Conservation (phyloP, 1,284 basidiomycete genomes). For the Hemileia vastatrix region DNA sequence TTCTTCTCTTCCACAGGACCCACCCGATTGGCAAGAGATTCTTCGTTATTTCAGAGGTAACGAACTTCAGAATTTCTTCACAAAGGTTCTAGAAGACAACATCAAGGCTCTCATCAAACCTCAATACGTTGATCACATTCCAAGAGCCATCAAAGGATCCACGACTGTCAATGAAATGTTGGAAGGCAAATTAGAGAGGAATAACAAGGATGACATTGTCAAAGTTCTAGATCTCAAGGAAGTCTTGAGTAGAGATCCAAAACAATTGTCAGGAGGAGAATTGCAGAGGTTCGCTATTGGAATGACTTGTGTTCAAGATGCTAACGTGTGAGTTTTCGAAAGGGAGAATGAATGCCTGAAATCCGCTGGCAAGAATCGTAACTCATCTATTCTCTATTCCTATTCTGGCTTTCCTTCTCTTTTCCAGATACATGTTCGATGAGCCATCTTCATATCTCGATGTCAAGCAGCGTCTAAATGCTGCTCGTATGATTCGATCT, state of each 20-base stretch:
- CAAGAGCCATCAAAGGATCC: conserved; percentile 40
- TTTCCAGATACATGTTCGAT: conserved; percentile 42
- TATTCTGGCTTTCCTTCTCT: neutral
- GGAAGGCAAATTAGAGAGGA: conserved; percentile 38
- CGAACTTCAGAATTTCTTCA: conserved; percentile 44
- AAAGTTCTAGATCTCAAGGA: conserved; percentile 37
- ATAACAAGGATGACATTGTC: conserved; percentile 40
- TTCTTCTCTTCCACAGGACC: too few species aligned
- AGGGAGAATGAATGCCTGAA: too few species aligned
- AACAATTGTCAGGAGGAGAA: conserved; percentile 42
- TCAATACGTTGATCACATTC: conserved; percentile 44
- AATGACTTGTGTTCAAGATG: conserved; percentile 42
- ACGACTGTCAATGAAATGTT: conserved; percentile 39
- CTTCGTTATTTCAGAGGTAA: conserved; percentile 44
- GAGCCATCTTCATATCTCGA: conserved; percentile 44
- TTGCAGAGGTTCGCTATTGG: conserved; percentile 44
- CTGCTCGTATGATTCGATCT: conserved; percentile 39
- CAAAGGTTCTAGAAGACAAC: conserved; percentile 44
- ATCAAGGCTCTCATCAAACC: conserved; percentile 45
- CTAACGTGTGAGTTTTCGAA: conserved; percentile 34
- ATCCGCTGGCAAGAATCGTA: neutral
- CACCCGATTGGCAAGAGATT: conserved; percentile 44
- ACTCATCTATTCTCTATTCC: neutral
- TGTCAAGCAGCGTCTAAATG: conserved; percentile 45
- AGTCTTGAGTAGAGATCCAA: conserved; percentile 40